Base-by-base conservation (phyloP, 2,329 filamentous ascomycete genomes). In the Apiospora arundinis region DNA sequence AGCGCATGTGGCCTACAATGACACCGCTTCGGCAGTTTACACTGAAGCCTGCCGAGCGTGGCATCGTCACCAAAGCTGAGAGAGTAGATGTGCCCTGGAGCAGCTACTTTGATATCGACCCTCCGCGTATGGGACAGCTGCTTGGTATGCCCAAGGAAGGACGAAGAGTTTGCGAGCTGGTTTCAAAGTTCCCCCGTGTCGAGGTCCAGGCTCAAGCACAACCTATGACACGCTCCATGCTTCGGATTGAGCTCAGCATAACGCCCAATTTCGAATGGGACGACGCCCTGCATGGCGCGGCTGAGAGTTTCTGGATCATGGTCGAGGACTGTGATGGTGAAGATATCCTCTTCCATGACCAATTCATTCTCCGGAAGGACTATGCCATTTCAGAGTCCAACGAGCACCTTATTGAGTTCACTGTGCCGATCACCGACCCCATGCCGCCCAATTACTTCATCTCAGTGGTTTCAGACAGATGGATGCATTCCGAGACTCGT, bases 1-100 rank as follows among this genome's bases (percentile, higher is more conserved):
- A 97, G 87, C 90, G 97, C 68, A 99, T 99, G 97, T 99, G 96
- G 96, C 95, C 95, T 18, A 98, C 95, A 7, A 99, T 98, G 96
- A 94, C 94, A 48, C 96, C 97, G 14, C 86, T 99, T 44, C 91
- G 96, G 70, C 96, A 99, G 78, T 99, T 99, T 79, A 90, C 92
- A 4, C 85, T 86, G 49, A 97, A 95, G 78, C 91, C 95, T 3
- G 60, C 69, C 25, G 72, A 73, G 23, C 87, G 91, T 52, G 95
- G 98, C 72, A 93, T 98, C 69, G 86, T 98, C 67, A 91, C 94
- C 75, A 98, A 98, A 83, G 92, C 95, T 3, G 96, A 99, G 84
- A 90, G 95, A 75, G 97, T 98, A 73, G 95, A 98, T 76, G 95
- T 98, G 25, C 92, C 93, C 1, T 99, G 95, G 95, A 89, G 87